Conservation (phyloP, 495 filamentous ascomycete species). For the Neurospora sp. region DNA sequence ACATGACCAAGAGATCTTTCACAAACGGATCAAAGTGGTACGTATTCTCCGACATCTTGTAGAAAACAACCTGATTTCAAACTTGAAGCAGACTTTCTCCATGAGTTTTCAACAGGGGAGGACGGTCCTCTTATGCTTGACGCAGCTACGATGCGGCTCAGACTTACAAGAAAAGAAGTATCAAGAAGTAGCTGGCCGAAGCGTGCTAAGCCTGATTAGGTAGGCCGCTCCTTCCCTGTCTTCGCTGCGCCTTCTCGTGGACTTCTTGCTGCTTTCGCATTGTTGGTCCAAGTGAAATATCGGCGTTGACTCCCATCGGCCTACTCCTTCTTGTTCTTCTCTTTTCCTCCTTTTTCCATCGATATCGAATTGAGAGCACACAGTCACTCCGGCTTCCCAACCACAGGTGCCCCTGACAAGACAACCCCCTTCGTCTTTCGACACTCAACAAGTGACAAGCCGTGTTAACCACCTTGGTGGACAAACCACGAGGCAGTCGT, state of each 20-base stretch:
- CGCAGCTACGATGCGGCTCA: neutral
- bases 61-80: neutral
- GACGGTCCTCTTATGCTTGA: neutral
- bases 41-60: neutral
- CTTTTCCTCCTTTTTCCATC: conserved; percentile 19
- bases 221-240: too few species aligned
- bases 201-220: conserved; percentile 15
- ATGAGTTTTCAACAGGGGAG: neutral
- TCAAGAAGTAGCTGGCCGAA: conserved; percentile 1
- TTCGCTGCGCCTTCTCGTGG: conserved; percentile 20
- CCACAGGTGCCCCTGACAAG: neutral
- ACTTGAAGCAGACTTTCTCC: neutral
- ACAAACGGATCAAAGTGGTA: neutral
- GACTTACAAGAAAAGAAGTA: conserved; percentile 9
- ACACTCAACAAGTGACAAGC: neutral
- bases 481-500: neutral
- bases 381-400: neutral
- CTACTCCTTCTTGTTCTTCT: conserved; percentile 12
- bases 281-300: conserved; percentile 34
- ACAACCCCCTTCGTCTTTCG: neutral
- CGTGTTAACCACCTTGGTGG: neutral
- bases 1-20: neutral
- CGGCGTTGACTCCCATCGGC: conserved; percentile 39
- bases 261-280: neutral
- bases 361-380: neutral